Base-by-base conservation (phyloP, 768 basidiomycete genomes). In the Daedalea quercina region DNA sequence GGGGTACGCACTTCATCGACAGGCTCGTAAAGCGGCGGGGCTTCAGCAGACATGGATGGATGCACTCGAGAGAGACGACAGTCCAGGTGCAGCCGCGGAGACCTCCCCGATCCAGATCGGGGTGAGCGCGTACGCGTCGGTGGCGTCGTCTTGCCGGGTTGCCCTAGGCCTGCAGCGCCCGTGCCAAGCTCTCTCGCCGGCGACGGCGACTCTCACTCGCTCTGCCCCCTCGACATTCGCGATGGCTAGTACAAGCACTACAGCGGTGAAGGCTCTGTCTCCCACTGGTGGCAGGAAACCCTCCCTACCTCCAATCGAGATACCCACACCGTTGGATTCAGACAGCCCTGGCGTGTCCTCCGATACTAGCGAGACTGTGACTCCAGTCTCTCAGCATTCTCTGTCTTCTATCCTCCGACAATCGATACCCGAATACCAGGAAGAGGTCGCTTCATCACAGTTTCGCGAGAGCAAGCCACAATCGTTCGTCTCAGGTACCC, bases 351-450 rank as follows among this genome's bases (percentile, higher is more conserved):
- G 47, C 20, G 33, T 22, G 24, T 31, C 28, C 46, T 55, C 59
- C 1, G 61, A 60, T 49, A 56, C 57, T 4, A 63, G 61, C 31
- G 56, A 57, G 26, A 60, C 58, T 0, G 59, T 60, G 3, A 63
- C 61, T 0, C 61, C 61, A 13, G 28, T 57, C n/a, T 63, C 61
- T 15, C 57, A 59, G n/a, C 53, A 57, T 28, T 57, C 57, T 1
- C 31, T 47, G 9, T 45, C 50, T 11, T 46, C 57, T 1, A 46
- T 50, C n/a, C 31, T 33, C 20, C 33, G 26, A 35, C 9, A 20
- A 45, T 34, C 37, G 19, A 40, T 40, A 17, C 37, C 37, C 19
- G 37, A 40, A 19, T 3, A 6, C 17, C 19, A 19, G 7, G 37
- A 43, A 28, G 60, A 61, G 28, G 44, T 51, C 12, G 47, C 50